Base-by-base conservation (phyloP, 306 rosid genomes). In the Lathyrus aphaca region DNA sequence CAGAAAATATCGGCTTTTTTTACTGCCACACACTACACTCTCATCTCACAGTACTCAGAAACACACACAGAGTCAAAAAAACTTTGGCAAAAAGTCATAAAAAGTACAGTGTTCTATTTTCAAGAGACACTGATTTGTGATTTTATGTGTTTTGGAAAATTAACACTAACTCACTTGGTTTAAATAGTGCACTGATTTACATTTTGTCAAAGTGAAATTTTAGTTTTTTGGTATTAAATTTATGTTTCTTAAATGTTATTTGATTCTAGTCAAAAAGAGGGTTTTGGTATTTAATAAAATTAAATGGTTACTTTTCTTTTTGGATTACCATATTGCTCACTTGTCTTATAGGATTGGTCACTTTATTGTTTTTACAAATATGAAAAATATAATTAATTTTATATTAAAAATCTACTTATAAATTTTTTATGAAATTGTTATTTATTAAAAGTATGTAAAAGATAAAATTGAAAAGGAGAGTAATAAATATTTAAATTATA, bases 1-100 rank as follows among this genome's bases (percentile, higher is more conserved):
- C 56, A 66, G 56, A 65, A 66, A 66, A 66, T 66, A 45, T 66
- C 27, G 25, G 21, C 15, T 64, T 66, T 60, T 60, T 66, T 66
- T 45, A 66, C 71, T 46, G 71, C 39, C 71, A 66, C 39, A 44
- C 54, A 54, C 51, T 16, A 44, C 19, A 44, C 50, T 19, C 18
- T 48, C 7, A 32, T 15, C 18, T 48, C 2, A 43, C 54, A 13
- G 37, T 18, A 51, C 29, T 51, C n/a, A 51, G 21, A 48, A 7
- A 54, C 60, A 18, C 65, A 30, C 3, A 32, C 12, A 60, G n/a
- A 9, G 15, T n/a, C 40, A 65, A 45, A n/a, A 13, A 17, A 49
- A 16, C 25, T 17, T 65, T 21, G 2, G 39, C 53, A 25, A 64
- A 64, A 43, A 64, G 30, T 38, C 30, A 38, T 6, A 3, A 5